These are phyloP conservation scores for Emmonsiellopsis sp. DNA, from an alignment of 2,329 filamentous ascomycete genomes.

Conservation along the genomic window DNA sequence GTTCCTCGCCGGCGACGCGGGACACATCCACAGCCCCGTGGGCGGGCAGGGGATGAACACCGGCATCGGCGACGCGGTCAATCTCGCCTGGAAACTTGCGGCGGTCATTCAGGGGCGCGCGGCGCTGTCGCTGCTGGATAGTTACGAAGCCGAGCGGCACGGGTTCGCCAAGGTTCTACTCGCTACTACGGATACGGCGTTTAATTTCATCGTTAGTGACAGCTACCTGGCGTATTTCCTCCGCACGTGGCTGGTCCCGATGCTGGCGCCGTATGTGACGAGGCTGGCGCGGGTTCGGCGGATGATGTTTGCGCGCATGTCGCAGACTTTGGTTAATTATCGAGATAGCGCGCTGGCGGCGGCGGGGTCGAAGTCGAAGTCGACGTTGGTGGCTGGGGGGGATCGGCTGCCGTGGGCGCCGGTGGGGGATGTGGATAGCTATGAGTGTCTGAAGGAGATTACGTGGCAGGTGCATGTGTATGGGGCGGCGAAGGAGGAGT, in stretches of 20 bases:
- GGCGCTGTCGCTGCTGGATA: constrained; percentile 34
- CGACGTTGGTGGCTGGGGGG: constrained; percentile 31
- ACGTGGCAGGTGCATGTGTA: neutral
- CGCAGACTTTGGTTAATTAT: constrained; percentile 37
- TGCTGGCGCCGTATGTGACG: too few species aligned
- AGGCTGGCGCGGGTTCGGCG: too few species aligned
- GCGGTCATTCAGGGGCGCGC: constrained; percentile 31
- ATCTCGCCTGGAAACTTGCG: constrained; percentile 45
- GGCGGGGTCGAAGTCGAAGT: constrained; percentile 9
- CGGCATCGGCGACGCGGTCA: constrained; percentile 45
- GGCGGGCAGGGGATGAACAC: constrained; percentile 53
- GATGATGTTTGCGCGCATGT: constrained; percentile 26
- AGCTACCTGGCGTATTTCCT: too few species aligned
- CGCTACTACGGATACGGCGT: too few species aligned
- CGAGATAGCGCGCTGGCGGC: constrained; percentile 29
- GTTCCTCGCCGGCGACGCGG: constrained; percentile 48
- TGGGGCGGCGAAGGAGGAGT: neutral
- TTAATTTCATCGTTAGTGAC: too few species aligned
- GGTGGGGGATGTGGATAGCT: neutral
- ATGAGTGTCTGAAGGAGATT: neutral
- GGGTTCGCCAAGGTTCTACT: constrained; percentile 29
- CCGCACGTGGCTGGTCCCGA: too few species aligned
- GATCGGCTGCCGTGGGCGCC: constrained; percentile 30
- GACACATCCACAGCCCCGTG: constrained; percentile 47
- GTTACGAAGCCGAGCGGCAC: constrained; percentile 41